Percentiles rank a stretch among this genome's conserved stretches.
Conservation (phyloP, 75 land plant species). For the Picea glauca region DNA sequence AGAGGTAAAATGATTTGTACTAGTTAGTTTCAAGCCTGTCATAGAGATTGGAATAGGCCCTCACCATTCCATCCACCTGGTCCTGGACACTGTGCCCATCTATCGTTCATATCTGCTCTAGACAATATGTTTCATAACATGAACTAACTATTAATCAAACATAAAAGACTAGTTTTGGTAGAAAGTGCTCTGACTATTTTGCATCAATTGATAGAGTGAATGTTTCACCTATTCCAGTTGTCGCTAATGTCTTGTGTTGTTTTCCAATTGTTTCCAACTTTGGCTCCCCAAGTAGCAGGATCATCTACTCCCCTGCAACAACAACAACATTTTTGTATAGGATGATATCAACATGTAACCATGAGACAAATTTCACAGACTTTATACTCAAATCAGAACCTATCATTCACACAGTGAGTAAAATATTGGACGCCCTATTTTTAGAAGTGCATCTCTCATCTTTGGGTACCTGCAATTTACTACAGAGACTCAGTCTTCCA, state of each 20-base stretch:
- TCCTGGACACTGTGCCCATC: constrained; percentile 57
- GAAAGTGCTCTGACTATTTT: neutral
- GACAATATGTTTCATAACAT: constrained; percentile 33
- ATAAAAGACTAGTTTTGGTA: neutral
- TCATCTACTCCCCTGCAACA: constrained; percentile 56
- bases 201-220: neutral
- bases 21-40: no score
- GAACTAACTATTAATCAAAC: neutral
- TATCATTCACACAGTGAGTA: constrained; percentile 96
- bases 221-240: constrained; percentile 49
- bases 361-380: no score
- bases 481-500: no score
- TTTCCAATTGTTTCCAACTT: constrained; percentile 68
- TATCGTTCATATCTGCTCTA: constrained; percentile 50
- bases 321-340: no score
- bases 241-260: constrained; percentile 70
- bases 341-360: no score
- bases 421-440: constrained; percentile 69
- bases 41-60: neutral
- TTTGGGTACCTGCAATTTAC: constrained; percentile 46
- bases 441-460: constrained; percentile 74
- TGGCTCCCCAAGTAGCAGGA: constrained; percentile 73
- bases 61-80: constrained; percentile 86
- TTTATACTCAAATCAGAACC: neutral
- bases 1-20: no score